These are phyloP conservation scores for Pseudonitzschia multiseries DNA, from an alignment of 108 stramenopile genomes.

Conservation along the genomic window DNA sequence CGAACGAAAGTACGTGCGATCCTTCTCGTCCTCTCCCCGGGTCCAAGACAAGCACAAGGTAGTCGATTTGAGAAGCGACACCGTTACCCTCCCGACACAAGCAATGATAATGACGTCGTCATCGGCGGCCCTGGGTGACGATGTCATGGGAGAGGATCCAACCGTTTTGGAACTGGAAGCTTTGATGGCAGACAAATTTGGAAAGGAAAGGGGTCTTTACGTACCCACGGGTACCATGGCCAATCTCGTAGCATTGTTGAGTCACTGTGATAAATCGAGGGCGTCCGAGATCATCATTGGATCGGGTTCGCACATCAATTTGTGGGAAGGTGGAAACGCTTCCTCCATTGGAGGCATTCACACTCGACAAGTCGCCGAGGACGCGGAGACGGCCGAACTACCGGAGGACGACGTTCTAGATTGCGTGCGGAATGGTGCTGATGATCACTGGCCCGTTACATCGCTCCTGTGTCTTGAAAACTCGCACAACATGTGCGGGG, in stretches of 20 bases:
- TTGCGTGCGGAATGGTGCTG: conserved; percentile 68
- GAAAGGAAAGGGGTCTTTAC: conserved; percentile 91
- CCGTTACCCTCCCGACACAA: conserved; percentile 89
- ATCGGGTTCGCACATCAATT: conserved; percentile 62
- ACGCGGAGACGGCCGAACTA: conserved; percentile 48
- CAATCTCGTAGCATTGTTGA: conserved; percentile 88
- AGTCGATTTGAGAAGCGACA: conserved; percentile 92
- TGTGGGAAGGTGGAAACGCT: conserved; percentile 76
- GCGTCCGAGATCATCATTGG: conserved; percentile 83
- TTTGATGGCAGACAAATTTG: conserved; percentile 83
- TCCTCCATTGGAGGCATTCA: conserved; percentile 51
- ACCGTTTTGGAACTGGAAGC: conserved; percentile 84
- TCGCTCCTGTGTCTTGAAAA: conserved; percentile 91
- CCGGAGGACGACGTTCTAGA: conserved; percentile 56
- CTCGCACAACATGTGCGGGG: conserved; percentile 96
- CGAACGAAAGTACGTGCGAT: neutral
- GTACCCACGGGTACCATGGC: conserved; percentile 97
- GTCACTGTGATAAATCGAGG: conserved; percentile 78
- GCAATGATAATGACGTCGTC: conserved; percentile 68
- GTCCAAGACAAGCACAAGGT: conserved; percentile 1
- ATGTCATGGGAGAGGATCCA: conserved; percentile 97
- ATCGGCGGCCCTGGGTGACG: conserved; percentile 88
- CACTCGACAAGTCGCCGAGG: conserved; percentile 70
- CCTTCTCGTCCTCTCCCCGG: neutral
- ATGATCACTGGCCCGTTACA: conserved; percentile 92